Base-by-base conservation (phyloP, 1,284 basidiomycete genomes). In the Fomitiporia mediterranea region DNA sequence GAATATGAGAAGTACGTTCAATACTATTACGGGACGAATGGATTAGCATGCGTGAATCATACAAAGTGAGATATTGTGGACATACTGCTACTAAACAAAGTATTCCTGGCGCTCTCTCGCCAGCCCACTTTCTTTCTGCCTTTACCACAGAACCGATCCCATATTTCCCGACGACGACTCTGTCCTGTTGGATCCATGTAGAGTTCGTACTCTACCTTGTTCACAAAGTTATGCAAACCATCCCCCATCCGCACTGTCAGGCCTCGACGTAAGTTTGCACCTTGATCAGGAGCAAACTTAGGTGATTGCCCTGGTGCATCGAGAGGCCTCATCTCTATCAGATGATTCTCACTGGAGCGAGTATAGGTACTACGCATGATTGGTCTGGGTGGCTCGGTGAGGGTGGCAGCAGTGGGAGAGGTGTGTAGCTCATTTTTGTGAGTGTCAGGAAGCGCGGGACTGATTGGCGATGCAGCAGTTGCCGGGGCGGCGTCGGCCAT, bases 1-100 rank as follows among this genome's bases (percentile, higher is more conserved):
- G 62, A 82, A 74, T 1, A 86, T 19, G n/a, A 86, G 62, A 30
- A 87, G 72, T 0, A 79, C n/a, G 61, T 86, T 87, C 17, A 85
- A 64, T 74, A 77, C 83, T 84, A 42, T 15, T 13, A 3, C n/a
- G n/a, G n/a, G n/a, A 19, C 19, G 17, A 47, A 34, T 25, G 1
- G 6, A 2, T 47, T 21, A 30, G 32, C 40, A 46, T 17, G 32
- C 5, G 19, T 9, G 23, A 27, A 30, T 2, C 7, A 27, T 7
- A 30, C 27, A 15, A 44, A 46, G 3, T 19, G 37, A 13, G 27
- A 15, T 17, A 39, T 9, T 6, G 17, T 9, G 51, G 23, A 73
- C 78, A 47, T 63, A 84, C 83, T 82, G 0, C 83, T 85, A 30
- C 76, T 80, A 9, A 72, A 64, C 3, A 68, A 64, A 43, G 83